A percentile compares a stretch with the other conserved stretches of the same genome.
Conservation (phyloP, 2,329 filamentous ascomycete species). For the Lasiodiplodia citricola region DNA sequence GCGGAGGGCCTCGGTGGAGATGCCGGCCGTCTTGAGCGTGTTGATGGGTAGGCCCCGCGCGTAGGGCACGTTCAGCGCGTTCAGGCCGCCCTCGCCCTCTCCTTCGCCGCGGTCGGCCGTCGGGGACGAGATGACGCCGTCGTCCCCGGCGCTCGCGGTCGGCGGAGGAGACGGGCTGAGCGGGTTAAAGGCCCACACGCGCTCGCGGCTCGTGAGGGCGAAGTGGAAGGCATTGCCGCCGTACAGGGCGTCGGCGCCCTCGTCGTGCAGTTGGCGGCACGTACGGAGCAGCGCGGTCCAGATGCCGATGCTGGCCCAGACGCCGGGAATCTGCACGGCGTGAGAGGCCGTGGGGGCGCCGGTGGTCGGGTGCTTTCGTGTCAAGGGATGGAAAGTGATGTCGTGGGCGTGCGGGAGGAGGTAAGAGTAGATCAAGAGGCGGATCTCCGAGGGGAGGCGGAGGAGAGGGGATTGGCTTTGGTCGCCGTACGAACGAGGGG, state of each 20-base stretch:
- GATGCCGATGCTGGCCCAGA: constrained; percentile 6
- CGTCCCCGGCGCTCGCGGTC: not conserved
- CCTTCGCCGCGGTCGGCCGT: not conserved
- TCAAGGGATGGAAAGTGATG: constrained; percentile 22
- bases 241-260: constrained; percentile 30
- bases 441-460: constrained; percentile 24
- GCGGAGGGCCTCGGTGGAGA: constrained; percentile 7
- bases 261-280: constrained; percentile 31
- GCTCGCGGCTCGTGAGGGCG: constrained; percentile 17
- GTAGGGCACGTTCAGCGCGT: constrained; percentile 8
- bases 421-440: constrained; percentile 25
- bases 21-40: constrained; percentile 6
- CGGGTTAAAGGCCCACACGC: constrained; percentile 13
- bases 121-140: not conserved
- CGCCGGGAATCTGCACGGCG: constrained; percentile 10
- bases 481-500: not conserved
- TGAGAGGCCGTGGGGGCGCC: constrained; percentile 2
- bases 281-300: constrained; percentile 25
- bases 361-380: constrained; percentile 10
- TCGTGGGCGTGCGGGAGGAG: constrained; percentile 24
- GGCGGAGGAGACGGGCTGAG: not conserved
- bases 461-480: constrained; percentile 13
- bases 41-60: constrained; percentile 25
- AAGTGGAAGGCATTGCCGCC: constrained; percentile 31
- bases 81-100: not conserved